These are phyloP conservation scores for Mycena galericulata DNA, from an alignment of 768 basidiomycete species.

Conservation along the genomic window DNA sequence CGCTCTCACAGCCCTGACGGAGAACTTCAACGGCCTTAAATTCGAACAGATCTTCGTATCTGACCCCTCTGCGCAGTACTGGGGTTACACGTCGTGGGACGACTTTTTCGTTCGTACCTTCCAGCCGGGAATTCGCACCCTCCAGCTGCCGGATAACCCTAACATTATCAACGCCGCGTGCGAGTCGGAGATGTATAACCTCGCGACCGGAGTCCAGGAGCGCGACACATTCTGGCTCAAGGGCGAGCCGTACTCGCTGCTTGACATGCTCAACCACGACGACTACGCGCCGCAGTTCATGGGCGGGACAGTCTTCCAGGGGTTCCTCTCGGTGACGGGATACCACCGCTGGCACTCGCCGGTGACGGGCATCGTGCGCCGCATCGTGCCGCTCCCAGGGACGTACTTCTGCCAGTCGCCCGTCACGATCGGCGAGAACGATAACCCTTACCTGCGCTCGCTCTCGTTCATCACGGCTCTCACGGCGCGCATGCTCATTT, in stretches of 20 bases:
- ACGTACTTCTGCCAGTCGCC: constrained; percentile 51
- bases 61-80: constrained; percentile 47
- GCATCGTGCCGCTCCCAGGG: constrained; percentile 52
- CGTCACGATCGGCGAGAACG: constrained; percentile 4
- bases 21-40: constrained; percentile 2
- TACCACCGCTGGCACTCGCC: constrained; percentile 68
- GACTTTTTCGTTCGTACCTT: constrained; percentile 57
- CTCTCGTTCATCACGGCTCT: constrained; percentile 53
- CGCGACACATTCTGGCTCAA: constrained; percentile 63
- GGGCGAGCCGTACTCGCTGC: constrained; percentile 61
- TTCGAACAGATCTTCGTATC: constrained; percentile 55
- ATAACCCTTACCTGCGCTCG: constrained; percentile 31
- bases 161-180: constrained; percentile 55
- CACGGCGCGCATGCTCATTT: constrained; percentile 57
- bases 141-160: constrained; percentile 34
- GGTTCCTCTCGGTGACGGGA: constrained; percentile 57
- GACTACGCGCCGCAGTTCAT: constrained; percentile 49
- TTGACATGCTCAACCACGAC: constrained; percentile 56
- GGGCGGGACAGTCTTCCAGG: constrained; percentile 59
- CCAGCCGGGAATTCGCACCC: constrained; percentile 48
- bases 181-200: constrained; percentile 56
- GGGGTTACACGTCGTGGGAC: constrained; percentile 55
- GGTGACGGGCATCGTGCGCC: constrained; percentile 49
- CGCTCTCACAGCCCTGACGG: constrained; percentile 42
- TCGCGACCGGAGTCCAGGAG: constrained; percentile 46